phyloP scores from a whole-genome alignment of 2,329 filamentous ascomycete genomes.

The Sarocladium brachiariae region DNA sequence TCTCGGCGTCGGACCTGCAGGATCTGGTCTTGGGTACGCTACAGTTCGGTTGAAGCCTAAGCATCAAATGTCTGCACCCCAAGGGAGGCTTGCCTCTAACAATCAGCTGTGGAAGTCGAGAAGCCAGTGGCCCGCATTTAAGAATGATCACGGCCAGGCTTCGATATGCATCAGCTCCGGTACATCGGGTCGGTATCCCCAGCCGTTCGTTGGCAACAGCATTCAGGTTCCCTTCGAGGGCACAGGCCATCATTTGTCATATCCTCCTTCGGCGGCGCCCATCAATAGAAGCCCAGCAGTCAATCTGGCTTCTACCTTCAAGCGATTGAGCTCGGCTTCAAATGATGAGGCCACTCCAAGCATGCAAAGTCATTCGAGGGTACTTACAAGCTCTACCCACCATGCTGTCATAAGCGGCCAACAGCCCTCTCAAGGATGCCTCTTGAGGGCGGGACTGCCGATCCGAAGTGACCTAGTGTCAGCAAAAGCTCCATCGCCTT shows the following conservation, averaged over 20 bases:
- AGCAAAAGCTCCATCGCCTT: background rate
- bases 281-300: background rate
- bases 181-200: too few species aligned
- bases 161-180: background rate
- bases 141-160: background rate
- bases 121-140: background rate
- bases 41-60: background rate
- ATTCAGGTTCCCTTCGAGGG: background rate
- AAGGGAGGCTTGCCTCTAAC: background rate
- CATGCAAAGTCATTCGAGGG: too few species aligned
- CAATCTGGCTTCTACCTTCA: conserved; percentile 1
- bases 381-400: too few species aligned
- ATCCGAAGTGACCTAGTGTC: background rate
- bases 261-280: background rate
- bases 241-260: background rate
- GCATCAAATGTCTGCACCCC: background rate
- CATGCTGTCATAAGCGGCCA: too few species aligned
- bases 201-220: too few species aligned
- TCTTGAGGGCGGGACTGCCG: background rate
- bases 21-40: background rate
- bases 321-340: background rate
- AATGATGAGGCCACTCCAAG: too few species aligned
- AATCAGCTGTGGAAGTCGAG: background rate
- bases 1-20: background rate
- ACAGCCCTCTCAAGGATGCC: background rate